Base-by-base conservation (phyloP, 768 basidiomycete genomes). In the Tylopilus felleus region DNA sequence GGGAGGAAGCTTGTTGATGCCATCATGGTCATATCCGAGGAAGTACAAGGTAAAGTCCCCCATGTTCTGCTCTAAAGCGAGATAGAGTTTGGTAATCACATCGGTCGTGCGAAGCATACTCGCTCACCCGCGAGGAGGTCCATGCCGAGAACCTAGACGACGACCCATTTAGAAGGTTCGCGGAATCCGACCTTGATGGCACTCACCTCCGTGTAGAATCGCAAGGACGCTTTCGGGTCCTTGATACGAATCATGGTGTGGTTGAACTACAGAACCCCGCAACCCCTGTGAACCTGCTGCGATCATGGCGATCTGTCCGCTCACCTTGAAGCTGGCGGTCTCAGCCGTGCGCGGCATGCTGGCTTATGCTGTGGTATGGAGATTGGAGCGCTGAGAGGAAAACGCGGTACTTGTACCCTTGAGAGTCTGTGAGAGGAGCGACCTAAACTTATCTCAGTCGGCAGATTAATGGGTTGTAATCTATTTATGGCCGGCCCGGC, bases 231-330 rank as follows among this genome's bases (percentile, higher is more conserved):
- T 60, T 92, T 84, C 8, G 93, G 87, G 67, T 96, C 92, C 75
- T 86, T 94, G 68, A 96, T 78, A 61, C 93, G 82, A 62, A 94
- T 69, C 92, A 92, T 93, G 19, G 88, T 90, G 70, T 93, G 90
- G 67, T 92, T 90, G 73, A 88, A 84, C 86, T 89, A 56, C 39
- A 31, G 23, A 36, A 38, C 21, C 8, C 35, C 47, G 14, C 13
- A 51, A 33, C 17, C 49, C 45, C 39, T 40, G 27, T 53, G n/a
- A 56, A 23, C n/a, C 8, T 6, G 23, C 22, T 17, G 25, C 22
- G 19, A 38, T 29, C 39, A n/a, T 27, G 10, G 8, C 31, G 23
- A 47, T 25, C 22, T 27, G 6, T 39, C 25, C 3, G 5, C 63
- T 57, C 58, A 83, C 84, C 72, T 77, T 80, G 73, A 83, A 87